Evolutionary conservation across 306 rosid genomes (phyloP).

Genomic region (Dryas alaskensis): DNA sequence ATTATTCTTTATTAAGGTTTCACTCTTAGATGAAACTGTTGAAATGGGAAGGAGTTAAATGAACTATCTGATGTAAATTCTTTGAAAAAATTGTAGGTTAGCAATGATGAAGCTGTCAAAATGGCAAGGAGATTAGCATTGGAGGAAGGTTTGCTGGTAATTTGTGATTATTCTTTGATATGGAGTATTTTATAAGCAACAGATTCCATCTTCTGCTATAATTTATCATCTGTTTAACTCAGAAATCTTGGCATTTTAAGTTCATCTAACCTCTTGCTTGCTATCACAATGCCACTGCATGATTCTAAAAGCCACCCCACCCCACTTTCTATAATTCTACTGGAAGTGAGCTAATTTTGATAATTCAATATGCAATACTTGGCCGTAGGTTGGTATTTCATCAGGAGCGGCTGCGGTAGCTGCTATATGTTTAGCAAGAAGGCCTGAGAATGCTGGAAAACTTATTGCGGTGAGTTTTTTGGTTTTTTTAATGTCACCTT

Average conservation of each 20-base stretch:
- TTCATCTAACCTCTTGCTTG: slow-evolving; percentile 19
- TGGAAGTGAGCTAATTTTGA: slow-evolving; percentile 7
- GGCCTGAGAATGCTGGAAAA: slow-evolving; percentile 82
- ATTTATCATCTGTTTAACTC: not conserved
- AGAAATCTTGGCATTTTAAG: not conserved
- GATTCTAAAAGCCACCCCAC: not conserved
- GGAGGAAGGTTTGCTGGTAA: slow-evolving; percentile 95
- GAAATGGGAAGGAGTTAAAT: not conserved
- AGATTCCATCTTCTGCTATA: not conserved
- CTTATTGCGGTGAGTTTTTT: slow-evolving; percentile 61
- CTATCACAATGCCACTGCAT: slow-evolving; percentile 12
- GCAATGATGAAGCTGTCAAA: slow-evolving; percentile 78
- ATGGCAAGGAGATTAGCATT: slow-evolving; percentile 86
- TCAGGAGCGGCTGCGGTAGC: slow-evolving; percentile 99
- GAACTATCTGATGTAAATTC: not conserved
- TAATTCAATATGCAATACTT: slow-evolving; percentile 26
- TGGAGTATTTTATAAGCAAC: slow-evolving; percentile 19
- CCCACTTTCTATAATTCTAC: not conserved
- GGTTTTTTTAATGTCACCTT: not conserved
- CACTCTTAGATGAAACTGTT: too few species aligned
- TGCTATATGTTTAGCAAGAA: slow-evolving; percentile 70
- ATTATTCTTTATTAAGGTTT: too few species aligned
- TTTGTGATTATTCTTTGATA: slow-evolving; percentile 7
- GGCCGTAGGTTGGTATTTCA: slow-evolving; percentile 81
- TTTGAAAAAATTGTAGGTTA: slow-evolving; percentile 46